Evolutionary conservation across 2,329 filamentous ascomycete species (phyloP), one percentile per base, ranked within the genome.

Genomic region (Dendryphion nanum): DNA sequence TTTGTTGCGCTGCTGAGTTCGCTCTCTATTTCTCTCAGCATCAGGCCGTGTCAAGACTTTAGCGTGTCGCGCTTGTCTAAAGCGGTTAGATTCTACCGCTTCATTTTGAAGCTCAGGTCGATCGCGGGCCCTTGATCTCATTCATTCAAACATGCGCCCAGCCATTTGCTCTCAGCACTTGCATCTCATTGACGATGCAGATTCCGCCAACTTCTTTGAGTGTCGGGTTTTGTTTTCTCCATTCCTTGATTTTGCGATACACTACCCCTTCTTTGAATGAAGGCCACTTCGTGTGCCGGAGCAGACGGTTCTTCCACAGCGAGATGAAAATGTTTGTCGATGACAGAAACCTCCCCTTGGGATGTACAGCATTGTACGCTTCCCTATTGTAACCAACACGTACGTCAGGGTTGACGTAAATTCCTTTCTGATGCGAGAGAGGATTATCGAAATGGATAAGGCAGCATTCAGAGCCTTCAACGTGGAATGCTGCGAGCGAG

Each of bases 401-500:
- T 8, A 88, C 83, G 10, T 75, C 74, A 2, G 84, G 82, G 57
- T 89, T 88, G 24, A 88, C 56, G 60, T 73, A 88, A 5, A 87
- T 78, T 34, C 84, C 81, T 38, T 69, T 62, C 6, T 40, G 48
- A 1, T 36, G 55, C 4, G 73, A 74, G 4, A 81, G 65, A 2
- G 77, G 78, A 50, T 87, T 88, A 53, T 88, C 85, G 3, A 79
- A 78, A 56, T 88, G 85, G 38, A 88, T 81, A 37, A 90, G 76
- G 61, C 86, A 90, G 68, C 85, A 89, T 64, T 90, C 86, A 12
- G 81, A 85, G n/a, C 75, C 86, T 63, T 89, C 86, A 18, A 89
- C 70, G 54, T 87, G 84, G 19, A 69, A 54, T 3, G 50, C 41
- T 0, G 74, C 74, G 1, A 91, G 75, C 4, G 73, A 75, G 53